Conservation (phyloP, 306 rosid genomes). For the Prosopis cineraria region DNA sequence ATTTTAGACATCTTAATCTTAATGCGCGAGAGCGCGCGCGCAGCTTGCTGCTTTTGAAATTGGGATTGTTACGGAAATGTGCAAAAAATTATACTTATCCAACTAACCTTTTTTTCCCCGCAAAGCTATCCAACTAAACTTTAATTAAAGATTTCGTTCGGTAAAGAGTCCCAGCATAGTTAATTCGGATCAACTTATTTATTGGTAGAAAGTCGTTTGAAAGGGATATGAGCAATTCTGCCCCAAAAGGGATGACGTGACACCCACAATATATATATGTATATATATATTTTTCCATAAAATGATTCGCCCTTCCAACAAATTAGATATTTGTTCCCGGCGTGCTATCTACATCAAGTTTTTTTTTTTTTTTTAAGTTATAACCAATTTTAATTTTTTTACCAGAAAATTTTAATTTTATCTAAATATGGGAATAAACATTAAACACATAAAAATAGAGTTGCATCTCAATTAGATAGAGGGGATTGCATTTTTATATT, state of each 20-base stretch:
- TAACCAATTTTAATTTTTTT: neutral
- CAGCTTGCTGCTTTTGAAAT: neutral
- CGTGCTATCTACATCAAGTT: neutral
- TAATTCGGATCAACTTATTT: neutral
- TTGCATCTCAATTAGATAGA: neutral
- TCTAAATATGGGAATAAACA: neutral
- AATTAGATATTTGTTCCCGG: neutral
- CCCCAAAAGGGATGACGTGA: neutral
- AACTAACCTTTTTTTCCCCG: neutral
- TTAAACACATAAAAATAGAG: neutral
- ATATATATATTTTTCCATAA: neutral
- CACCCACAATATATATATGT: too few species aligned
- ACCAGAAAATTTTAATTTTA: neutral
- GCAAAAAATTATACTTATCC: neutral
- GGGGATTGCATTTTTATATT: neutral
- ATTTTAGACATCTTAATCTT: neutral
- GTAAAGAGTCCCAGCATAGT: neutral
- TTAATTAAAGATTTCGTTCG: neutral
- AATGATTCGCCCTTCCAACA: neutral
- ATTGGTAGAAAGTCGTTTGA: neutral
- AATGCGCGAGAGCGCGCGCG: too few species aligned
- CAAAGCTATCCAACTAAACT: neutral
- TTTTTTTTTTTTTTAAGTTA: too few species aligned
- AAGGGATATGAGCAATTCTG: neutral
- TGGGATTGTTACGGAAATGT: neutral